These are phyloP conservation scores for Salisapilia sapeloensis DNA, from an alignment of 352 stramenopile species.

Conservation along the genomic window DNA sequence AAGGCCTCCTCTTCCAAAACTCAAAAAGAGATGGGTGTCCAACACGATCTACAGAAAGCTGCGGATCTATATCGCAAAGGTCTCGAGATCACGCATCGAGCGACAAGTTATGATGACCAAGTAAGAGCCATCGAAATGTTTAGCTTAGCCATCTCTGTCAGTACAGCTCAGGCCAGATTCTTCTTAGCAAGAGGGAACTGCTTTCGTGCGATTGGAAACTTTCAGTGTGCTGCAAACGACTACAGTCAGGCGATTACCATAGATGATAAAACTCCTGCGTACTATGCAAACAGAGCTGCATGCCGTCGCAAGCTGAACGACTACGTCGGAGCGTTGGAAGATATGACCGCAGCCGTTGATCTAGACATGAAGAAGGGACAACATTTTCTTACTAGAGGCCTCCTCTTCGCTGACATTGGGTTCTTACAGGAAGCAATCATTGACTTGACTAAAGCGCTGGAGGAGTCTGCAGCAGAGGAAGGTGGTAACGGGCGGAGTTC, in stretches of 20 bases:
- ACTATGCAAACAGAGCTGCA: constrained; percentile 51
- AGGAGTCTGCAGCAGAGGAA: constrained; percentile 17
- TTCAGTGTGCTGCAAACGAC: constrained; percentile 37
- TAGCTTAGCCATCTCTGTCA: constrained; percentile 54
- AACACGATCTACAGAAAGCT: constrained; percentile 53
- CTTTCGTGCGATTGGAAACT: constrained; percentile 52
- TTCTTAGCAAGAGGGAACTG: constrained; percentile 58
- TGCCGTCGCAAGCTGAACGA: constrained; percentile 61
- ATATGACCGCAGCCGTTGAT: constrained; percentile 52
- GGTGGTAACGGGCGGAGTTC: too few relatives aligned
- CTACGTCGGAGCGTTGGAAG: constrained; percentile 31
- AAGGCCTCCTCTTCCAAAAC: too few relatives aligned
- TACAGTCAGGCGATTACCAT: constrained; percentile 38
- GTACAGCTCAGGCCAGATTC: constrained; percentile 47
- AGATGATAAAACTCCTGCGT: constrained; percentile 45
- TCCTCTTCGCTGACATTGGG: constrained; percentile 39
- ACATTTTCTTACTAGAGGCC: constrained; percentile 62
- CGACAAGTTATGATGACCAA: constrained; percentile 35
- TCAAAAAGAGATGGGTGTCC: too few relatives aligned
- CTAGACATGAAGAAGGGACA: constrained; percentile 49
- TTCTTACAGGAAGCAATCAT: constrained; percentile 55
- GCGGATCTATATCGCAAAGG: constrained; percentile 66
- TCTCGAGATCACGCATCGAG: constrained; percentile 42
- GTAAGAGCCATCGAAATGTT: constrained; percentile 57
- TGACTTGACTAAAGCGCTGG: constrained; percentile 57